These are phyloP conservation scores for Lactuca sativa DNA, from an alignment of 129 eudicot genomes.

Conservation along the genomic window DNA sequence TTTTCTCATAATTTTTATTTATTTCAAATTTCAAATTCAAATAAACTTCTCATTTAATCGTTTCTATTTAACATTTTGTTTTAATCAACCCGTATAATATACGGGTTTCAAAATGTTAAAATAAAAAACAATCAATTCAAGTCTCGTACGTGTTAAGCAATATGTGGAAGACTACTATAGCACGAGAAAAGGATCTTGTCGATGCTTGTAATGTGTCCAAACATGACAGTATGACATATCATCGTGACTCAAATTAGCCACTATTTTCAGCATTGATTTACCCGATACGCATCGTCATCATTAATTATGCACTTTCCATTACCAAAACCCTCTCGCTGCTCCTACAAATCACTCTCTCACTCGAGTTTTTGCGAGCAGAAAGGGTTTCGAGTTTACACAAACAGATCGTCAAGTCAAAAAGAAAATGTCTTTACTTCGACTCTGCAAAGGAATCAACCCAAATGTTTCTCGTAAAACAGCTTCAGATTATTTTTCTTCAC, in stretches of 20 bases:
- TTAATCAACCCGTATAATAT: no score
- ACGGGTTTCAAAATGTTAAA: no score
- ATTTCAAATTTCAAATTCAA: no score
- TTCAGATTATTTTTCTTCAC: slow-evolving; percentile 22
- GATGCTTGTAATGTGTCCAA: not conserved
- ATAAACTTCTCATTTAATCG: no score
- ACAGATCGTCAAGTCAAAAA: slow-evolving; percentile 13
- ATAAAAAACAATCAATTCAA: not conserved
- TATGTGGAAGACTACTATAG: not conserved
- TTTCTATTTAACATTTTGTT: no score
- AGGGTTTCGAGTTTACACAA: slow-evolving; percentile 32
- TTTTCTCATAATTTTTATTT: no score
- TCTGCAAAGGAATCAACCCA: slow-evolving; percentile 15
- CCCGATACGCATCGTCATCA: not conserved
- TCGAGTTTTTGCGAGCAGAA: not conserved
- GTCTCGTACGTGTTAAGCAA: not conserved
- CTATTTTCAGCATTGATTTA: not conserved
- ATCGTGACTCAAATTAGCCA: not conserved
- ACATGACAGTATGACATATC: not conserved
- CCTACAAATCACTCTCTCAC: slow-evolving; percentile 1
- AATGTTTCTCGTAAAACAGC: slow-evolving; percentile 6
- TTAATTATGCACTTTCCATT: not conserved
- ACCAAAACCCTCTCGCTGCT: slow-evolving; percentile 3
- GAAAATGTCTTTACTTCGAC: slow-evolving; percentile 22
- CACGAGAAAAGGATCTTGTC: not conserved